Evolutionary conservation across 169 alveolate species (phyloP).

Genomic region (Cystoisospora suis): DNA sequence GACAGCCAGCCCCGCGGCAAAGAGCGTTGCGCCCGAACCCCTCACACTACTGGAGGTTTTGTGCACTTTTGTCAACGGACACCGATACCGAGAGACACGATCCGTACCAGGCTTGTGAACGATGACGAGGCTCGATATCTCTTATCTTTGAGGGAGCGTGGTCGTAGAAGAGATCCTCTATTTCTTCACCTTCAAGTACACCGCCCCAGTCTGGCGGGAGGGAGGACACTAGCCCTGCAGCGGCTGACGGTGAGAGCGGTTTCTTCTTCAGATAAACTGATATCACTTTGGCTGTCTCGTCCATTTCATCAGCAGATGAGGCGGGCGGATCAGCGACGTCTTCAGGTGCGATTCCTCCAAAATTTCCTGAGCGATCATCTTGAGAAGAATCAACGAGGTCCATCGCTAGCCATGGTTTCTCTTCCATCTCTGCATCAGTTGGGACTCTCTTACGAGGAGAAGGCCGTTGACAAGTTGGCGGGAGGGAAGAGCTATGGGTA

Average conservation of each 20-base stretch:
- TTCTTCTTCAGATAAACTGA: constrained; percentile 32
- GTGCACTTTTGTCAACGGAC: too few relatives aligned
- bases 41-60: too few relatives aligned
- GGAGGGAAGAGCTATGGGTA: neutral
- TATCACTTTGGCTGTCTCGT: neutral
- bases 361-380: neutral
- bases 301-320: neutral
- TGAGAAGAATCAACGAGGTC: neutral
- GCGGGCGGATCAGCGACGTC: neutral
- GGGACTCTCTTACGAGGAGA: neutral
- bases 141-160: neutral
- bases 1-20: too few relatives aligned
- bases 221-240: neutral
- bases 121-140: neutral
- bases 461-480: neutral
- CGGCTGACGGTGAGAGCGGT: neutral
- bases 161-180: constrained; percentile 13
- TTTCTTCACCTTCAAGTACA: constrained; percentile 24
- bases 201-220: constrained; percentile 26
- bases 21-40: too few relatives aligned
- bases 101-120: neutral
- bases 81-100: too few relatives aligned
- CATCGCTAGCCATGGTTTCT: constrained; percentile 21
- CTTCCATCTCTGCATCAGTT: neutral
- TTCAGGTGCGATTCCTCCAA: too few relatives aligned